Percentiles rank a stretch among this genome's conserved stretches.
These are phyloP conservation scores for Tolypocladium cylindrosporum DNA, from an alignment of 2,329 filamentous ascomycete genomes.

Conservation along the genomic window DNA sequence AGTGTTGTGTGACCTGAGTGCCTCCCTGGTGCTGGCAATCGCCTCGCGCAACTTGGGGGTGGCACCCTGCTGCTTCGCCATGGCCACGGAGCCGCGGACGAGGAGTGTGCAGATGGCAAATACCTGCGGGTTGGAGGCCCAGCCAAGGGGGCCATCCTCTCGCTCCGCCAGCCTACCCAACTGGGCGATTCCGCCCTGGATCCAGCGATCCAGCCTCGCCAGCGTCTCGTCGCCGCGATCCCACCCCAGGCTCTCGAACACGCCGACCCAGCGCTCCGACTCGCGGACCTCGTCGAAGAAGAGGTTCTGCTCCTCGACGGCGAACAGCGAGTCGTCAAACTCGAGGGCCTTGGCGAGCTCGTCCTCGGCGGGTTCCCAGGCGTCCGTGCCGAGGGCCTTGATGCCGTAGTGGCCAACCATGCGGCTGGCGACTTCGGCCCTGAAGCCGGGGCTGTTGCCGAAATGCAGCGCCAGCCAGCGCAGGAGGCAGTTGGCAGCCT, in stretches of 20 bases:
- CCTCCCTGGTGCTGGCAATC: constrained; percentile 1
- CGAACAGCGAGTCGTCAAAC: constrained; percentile 65
- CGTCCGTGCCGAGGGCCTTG: constrained; percentile 2
- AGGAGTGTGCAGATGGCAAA: constrained; percentile 50
- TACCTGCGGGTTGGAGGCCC: constrained; percentile 57
- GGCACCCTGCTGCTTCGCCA: constrained; percentile 12
- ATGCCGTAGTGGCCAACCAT: constrained; percentile 21
- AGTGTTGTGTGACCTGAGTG: constrained; percentile 1
- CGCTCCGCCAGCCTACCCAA: constrained; percentile 25
- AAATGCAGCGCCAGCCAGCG: constrained; percentile 29
- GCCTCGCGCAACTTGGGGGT: constrained; percentile 5
- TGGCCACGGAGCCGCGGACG: constrained; percentile 26
- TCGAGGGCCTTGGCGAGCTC: constrained; percentile 36
- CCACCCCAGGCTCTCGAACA: constrained; percentile 26
- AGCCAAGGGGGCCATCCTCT: constrained; percentile 60
- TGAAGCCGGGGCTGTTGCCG: constrained; percentile 24
- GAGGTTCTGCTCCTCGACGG: constrained; percentile 87
- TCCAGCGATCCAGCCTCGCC: constrained; percentile 33
- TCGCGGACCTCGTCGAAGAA: constrained; percentile 78
- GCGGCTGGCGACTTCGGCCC: constrained; percentile 27
- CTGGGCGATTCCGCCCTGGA: constrained; percentile 33
- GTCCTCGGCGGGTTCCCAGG: constrained; percentile 17
- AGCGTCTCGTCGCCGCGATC: constrained; percentile 12
- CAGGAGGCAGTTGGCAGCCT: constrained; percentile 36
- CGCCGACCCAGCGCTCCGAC: constrained; percentile 53